Evolutionary conservation across 495 filamentous ascomycete genomes (phyloP).

Genomic region (Parathielavia appendiculata): DNA sequence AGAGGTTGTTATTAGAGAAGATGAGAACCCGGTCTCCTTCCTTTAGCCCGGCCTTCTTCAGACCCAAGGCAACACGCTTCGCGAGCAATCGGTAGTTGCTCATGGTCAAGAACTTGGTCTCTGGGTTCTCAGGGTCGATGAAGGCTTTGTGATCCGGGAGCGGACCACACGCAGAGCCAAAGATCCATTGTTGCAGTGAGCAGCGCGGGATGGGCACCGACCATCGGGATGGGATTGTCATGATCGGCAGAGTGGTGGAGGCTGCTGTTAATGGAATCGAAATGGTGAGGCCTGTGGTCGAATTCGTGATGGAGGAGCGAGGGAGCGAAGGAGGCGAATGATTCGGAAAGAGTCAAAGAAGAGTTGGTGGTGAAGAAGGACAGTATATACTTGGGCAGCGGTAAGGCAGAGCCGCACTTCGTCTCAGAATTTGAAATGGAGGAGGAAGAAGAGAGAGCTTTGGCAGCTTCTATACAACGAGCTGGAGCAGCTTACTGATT

Average conservation of each 20-base stretch:
- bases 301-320: background rate
- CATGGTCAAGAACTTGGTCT: conserved; percentile 39
- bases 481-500: too few relatives aligned
- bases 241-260: conserved; percentile 15
- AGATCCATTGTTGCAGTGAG: conserved; percentile 41
- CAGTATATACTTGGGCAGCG: too few relatives aligned
- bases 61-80: conserved; percentile 66
- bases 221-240: conserved; percentile 46
- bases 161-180: conserved; percentile 28
- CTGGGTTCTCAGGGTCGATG: conserved; percentile 53
- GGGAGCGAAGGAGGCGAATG: background rate
- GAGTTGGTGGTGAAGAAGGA: background rate
- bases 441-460: background rate
- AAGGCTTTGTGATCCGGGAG: conserved; percentile 38
- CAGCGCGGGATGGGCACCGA: conserved; percentile 31
- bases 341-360: background rate
- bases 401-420: background rate
- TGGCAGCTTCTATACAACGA: background rate
- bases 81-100: conserved; percentile 59
- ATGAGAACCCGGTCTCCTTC: conserved; percentile 68
- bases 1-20: conserved; percentile 66
- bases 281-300: background rate
- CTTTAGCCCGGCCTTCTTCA: conserved; percentile 59
- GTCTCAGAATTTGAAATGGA: background rate
- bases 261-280: background rate